phyloP scores from a whole-genome alignment of 1,139 yeast genomes.

The Chernovozyma sophiae-reginae region DNA sequence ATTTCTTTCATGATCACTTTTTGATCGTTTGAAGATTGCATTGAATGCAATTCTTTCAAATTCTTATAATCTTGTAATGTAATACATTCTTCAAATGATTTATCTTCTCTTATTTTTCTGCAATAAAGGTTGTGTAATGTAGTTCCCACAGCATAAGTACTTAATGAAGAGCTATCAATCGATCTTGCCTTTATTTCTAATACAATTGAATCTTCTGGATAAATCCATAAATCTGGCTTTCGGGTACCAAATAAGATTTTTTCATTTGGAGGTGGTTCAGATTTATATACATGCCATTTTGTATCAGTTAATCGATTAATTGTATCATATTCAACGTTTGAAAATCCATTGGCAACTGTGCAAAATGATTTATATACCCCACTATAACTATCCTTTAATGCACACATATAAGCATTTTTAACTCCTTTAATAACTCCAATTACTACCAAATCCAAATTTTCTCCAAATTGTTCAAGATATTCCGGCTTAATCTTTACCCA shows the following conservation, averaged over 20 bases:
- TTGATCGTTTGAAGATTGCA: constrained; percentile 2
- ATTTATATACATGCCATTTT: constrained; percentile 52
- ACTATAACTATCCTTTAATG: constrained; percentile 40
- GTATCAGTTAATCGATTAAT: constrained; percentile 57
- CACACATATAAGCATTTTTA: constrained; percentile 76
- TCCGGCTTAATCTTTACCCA: constrained; percentile 95
- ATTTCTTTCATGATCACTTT: constrained; percentile 7
- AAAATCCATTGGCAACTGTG: constrained; percentile 81
- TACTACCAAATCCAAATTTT: constrained; percentile 72
- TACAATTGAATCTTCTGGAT: constrained; percentile 73
- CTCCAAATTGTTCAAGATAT: constrained; percentile 81
- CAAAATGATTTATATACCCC: constrained; percentile 57
- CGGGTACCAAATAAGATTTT: constrained; percentile 55
- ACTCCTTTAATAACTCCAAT: constrained; percentile 75
- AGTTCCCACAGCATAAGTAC: constrained; percentile 57
- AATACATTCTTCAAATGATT: constrained; percentile 51
- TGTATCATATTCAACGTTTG: constrained; percentile 53
- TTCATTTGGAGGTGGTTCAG: constrained; percentile 34
- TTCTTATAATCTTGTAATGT: constrained; percentile 52
- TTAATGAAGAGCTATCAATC: constrained; percentile 46
- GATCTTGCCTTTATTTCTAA: constrained; percentile 85
- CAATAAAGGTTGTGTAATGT: constrained; percentile 80
- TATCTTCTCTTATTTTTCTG: constrained; percentile 64
- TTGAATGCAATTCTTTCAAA: constrained; percentile 20
- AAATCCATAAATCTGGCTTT: constrained; percentile 71